phyloP scores from a whole-genome alignment of 108 stramenopile genomes.

The Fistulifera pelliculosa region DNA sequence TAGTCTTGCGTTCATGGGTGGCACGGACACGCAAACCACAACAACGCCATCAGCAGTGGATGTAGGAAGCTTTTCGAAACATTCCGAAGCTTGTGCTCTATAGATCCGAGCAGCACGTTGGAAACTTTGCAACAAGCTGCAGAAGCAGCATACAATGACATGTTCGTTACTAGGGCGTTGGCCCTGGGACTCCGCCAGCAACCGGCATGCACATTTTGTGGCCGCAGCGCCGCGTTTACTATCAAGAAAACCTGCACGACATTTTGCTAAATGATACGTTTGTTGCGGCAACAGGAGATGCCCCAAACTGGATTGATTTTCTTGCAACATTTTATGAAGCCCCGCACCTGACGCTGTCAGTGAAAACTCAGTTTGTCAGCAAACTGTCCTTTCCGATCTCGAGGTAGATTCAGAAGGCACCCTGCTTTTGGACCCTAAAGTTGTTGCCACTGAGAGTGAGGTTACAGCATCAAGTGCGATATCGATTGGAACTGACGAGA shows the following conservation, averaged over 20 bases:
- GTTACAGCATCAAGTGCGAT: no score
- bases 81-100: constrained; percentile 4
- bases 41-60: constrained; percentile 7
- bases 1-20: constrained; percentile 11
- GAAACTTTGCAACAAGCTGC: constrained; percentile 1
- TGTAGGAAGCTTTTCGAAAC: constrained; percentile 2
- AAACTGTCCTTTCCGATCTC: no score
- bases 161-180: constrained; percentile 16
- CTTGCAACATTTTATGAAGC: background rate
- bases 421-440: no score
- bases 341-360: no score
- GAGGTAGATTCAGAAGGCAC: no score
- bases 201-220: constrained; percentile 23
- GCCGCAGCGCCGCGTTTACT: background rate
- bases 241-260: background rate
- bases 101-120: background rate
- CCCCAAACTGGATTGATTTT: background rate
- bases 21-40: constrained; percentile 7
- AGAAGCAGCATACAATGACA: constrained; percentile 4
- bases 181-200: constrained; percentile 7
- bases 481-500: no score
- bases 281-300: background rate
- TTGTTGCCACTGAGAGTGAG: no score
- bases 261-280: background rate
- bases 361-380: no score